Evolutionary conservation across 441 rosid genomes (phyloP).

Genomic region (Raphanus hybrid): DNA sequence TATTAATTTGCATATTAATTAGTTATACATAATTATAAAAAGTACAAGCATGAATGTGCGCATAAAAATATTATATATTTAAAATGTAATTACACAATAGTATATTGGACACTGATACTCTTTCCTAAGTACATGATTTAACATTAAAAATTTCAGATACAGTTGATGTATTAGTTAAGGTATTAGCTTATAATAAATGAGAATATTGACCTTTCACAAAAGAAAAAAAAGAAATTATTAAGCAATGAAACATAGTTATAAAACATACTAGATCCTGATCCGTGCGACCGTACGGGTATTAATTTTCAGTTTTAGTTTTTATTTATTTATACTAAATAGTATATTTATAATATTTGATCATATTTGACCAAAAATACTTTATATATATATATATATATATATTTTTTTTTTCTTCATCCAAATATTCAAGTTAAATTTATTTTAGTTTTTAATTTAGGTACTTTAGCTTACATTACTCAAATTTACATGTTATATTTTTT

Average conservation of each 20-base stretch:
- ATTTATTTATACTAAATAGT: no score
- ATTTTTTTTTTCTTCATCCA: no score
- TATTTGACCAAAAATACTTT: no score
- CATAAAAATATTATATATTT: not conserved
- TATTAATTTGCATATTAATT: not conserved
- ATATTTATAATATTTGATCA: no score
- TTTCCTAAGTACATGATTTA: not conserved
- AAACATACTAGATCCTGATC: no score
- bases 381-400: no score
- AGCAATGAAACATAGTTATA: not conserved
- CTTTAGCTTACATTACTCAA: no score
- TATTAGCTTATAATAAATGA: not conserved
- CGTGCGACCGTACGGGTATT: no score
- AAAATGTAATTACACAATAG: not conserved
- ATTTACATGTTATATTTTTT: no score
- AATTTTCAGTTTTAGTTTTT: no score
- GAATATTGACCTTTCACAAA: not conserved
- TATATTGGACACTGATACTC: not conserved
- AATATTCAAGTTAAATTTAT: no score
- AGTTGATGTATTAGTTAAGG: not conserved
- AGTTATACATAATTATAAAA: not conserved
- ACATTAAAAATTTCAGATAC: not conserved
- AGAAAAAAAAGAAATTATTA: not conserved
- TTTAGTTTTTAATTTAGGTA: no score
- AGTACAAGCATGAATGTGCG: not conserved